Evolutionary conservation across 371 early-diverging fungal genomes (phyloP).

Genomic region (Actinomucor elegans): DNA sequence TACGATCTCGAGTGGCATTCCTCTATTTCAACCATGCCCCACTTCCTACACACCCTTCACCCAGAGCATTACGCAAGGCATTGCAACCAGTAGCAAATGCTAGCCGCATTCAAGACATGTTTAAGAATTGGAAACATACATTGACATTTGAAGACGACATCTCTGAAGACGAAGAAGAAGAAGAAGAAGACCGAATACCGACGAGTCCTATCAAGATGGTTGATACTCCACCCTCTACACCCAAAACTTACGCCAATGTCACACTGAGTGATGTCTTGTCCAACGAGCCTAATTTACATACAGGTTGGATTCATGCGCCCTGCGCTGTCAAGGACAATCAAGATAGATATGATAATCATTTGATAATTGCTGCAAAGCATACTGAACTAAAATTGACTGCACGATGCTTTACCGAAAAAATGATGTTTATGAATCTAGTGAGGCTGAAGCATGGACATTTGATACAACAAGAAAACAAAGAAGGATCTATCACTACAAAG

Average conservation of each 20-base stretch:
- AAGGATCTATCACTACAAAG: too few relatives aligned
- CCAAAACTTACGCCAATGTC: neutral
- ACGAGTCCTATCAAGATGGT: neutral
- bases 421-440: slow-evolving; percentile 26
- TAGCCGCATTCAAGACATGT: slow-evolving; percentile 18
- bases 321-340: slow-evolving; percentile 11
- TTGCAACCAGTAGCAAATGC: neutral
- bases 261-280: slow-evolving; percentile 17
- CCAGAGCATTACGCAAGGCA: slow-evolving; percentile 2
- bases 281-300: neutral
- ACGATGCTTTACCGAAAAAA: slow-evolving; percentile 19
- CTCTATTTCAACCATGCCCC: slow-evolving; percentile 33
- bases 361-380: slow-evolving; percentile 8
- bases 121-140: slow-evolving; percentile 18
- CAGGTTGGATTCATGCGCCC: slow-evolving; percentile 26
- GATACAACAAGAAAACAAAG: too few relatives aligned
- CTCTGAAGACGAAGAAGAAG: neutral
- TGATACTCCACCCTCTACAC: neutral
- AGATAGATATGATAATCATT: neutral
- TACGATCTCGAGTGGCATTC: slow-evolving; percentile 27
- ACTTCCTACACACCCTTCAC: slow-evolving; percentile 2
- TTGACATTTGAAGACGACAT: neutral
- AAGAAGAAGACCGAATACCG: neutral
- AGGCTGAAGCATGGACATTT: slow-evolving; percentile 9
- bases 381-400: slow-evolving; percentile 6